Percentiles rank a stretch among this genome's conserved stretches.
Conservation (phyloP, 176 grass and related monocot species). For the Oryza longistaminata region DNA sequence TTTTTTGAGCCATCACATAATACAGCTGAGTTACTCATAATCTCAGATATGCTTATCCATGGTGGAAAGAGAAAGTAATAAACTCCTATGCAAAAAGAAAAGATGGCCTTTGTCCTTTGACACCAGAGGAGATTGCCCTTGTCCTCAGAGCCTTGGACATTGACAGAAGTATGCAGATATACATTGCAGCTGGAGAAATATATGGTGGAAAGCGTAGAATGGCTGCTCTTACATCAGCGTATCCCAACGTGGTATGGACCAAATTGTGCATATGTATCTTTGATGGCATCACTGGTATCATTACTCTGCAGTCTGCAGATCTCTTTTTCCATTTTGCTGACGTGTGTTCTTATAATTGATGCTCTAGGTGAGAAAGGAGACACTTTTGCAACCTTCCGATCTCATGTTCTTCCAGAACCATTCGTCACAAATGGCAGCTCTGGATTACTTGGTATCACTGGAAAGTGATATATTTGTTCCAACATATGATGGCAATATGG, state of each 20-base stretch:
- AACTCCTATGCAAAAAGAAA: conserved; percentile 65
- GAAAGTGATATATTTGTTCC: conserved; percentile 66
- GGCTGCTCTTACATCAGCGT: conserved; percentile 56
- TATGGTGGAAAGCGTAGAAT: conserved; percentile 61
- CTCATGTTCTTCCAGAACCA: conserved; percentile 48
- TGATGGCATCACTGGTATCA: background rate
- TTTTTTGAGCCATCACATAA: background rate
- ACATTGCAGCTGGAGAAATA: conserved; percentile 77
- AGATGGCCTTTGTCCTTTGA: conserved; percentile 73
- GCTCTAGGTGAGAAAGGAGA: conserved; percentile 40
- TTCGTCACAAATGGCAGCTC: conserved; percentile 63
- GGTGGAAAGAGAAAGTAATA: conserved; percentile 88
- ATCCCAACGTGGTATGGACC: conserved; percentile 62
- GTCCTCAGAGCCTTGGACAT: conserved; percentile 63
- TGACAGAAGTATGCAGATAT: conserved; percentile 61
- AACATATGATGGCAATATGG: conserved; percentile 62
- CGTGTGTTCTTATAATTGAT: background rate
- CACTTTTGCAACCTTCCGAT: conserved; percentile 39
- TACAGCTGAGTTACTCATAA: conserved; percentile 10
- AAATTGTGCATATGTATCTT: background rate
- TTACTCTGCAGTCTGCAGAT: background rate
- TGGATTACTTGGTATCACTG: conserved; percentile 62
- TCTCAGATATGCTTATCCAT: conserved; percentile 73
- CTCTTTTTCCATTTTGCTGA: background rate
- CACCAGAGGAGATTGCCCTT: conserved; percentile 70